Evolutionary conservation across 805 yeast species (phyloP), one percentile per base, ranked within the genome.

Genomic region (Ogataea pini): DNA sequence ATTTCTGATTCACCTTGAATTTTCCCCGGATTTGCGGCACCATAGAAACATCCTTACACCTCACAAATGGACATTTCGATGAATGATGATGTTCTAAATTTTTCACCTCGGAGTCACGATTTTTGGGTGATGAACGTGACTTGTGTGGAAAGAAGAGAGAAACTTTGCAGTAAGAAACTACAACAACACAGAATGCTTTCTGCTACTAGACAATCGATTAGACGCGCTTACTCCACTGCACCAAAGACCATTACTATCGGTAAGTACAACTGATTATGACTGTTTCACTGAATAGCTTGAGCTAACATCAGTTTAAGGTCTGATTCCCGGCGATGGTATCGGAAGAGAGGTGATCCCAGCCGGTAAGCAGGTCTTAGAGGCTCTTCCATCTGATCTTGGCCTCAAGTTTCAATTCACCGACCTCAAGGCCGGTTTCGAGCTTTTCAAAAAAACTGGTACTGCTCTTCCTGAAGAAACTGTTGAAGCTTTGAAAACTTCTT

Each of bases 321-420:
- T 94, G 64, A 91, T 94, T 59, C 97, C 99, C 44, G 99, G 99
- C 67, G 99, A 94, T 69, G 99, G 99, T 57, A 94, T 94, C 59
- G 99, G 99, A 47, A 82, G 86, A 63, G 99, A 94, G 72, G 99
- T 94, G 40, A 91, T 94, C 51, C 99, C 99, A 52, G 96, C 98
- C 37, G 99, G 99, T 60, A 80, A 82, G 59, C 87, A 88, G 55
- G 80, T 94, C 25, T 77, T 94, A 59, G 92, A 92, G 71, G 85
- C 83, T 52, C 79, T 94, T 49, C 90, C 92, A 37, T 70, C 85
- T n/a, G 73, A 78, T 49, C 86, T 76, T 61, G 91, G 86, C 36
- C 78, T 94, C 57, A 76, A 80, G 47, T 94, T 94, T 61, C 87
- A 90, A 60, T 94, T 94, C 64, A 85, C 88, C 44, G 83, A 89